Base-by-base conservation (phyloP, 352 stramenopile genomes). In the Phytophthora nicotianae region DNA sequence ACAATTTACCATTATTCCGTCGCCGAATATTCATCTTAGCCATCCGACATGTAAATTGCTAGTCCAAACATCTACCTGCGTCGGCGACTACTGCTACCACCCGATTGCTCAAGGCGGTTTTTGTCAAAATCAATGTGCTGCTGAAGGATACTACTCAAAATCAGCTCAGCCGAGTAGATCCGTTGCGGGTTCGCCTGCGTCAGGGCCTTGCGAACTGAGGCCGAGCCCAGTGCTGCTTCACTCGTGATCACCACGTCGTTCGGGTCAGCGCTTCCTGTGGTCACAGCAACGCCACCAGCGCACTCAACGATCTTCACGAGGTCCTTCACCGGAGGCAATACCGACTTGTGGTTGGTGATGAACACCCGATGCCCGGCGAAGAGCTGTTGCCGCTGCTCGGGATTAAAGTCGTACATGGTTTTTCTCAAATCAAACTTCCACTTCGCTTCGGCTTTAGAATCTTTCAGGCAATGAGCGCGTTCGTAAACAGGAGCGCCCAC, bases 281-380 rank as follows among this genome's bases (percentile, higher is more conserved):
- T 62, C 23, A 55, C 41, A 16, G 70, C 76, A 41, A 50, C 58
- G 13, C 78, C 78, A 35, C 78, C 78, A 5, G 75, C 78, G 38
- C 71, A 81, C 61, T 83, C 66, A 14, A 88, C 70, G 29, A 88
- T 88, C 45, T 82, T 85, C 27, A 62, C 62, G 13, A 88, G 63
- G 4, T 88, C 78, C 13, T 71, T 72, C 14, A 82, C 60, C 11
- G 78, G 72, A 11, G 78, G 78, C 13, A 77, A 59, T 8, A 88
- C 50, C 24, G 68, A 81, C 52, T 83, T 85, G 61, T 88, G 78
- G 21, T 69, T 74, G 16, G 72, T 81, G 45, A 88, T 81, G 32
- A 78, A 88, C 7, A 88, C 62, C 20, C 60, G 49, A 24, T 66
- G 42, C 16, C 70, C 78, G 4, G 55, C 27, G 32, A 88, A 77